phyloP scores from a whole-genome alignment of 2,329 filamentous ascomycete species.

The Myriosclerotinia duriaeana region DNA sequence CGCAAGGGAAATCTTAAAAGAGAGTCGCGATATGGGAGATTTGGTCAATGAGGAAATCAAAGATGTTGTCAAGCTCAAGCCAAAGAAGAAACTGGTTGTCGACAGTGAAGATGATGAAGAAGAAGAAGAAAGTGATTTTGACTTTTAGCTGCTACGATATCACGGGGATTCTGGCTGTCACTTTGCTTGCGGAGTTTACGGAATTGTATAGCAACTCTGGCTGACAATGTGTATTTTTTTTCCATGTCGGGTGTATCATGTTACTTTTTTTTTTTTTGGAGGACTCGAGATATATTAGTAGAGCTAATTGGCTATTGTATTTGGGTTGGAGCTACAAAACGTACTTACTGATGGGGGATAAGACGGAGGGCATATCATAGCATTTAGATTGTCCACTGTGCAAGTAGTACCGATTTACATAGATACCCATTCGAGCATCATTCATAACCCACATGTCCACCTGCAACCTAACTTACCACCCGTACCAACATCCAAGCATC shows the following conservation, averaged over 20 bases:
- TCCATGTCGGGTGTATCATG: background rate
- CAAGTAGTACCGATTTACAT: background rate
- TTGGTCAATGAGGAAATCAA: constrained; percentile 45
- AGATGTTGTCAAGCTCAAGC: constrained; percentile 51
- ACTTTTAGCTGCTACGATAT: constrained; percentile 1
- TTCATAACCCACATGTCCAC: too few relatives aligned
- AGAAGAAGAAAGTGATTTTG: background rate
- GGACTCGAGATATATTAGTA: background rate
- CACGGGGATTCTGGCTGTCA: background rate
- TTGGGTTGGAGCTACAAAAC: background rate
- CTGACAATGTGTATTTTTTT: background rate
- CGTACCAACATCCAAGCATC: too few relatives aligned
- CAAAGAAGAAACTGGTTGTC: constrained; percentile 54
- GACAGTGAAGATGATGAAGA: constrained; percentile 39
- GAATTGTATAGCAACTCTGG: background rate
- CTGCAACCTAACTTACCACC: too few relatives aligned
- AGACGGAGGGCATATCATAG: background rate
- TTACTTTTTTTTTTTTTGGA: background rate
- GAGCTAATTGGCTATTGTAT: background rate
- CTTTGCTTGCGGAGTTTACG: background rate
- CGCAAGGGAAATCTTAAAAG: constrained; percentile 38
- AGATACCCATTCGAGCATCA: background rate
- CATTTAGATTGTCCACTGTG: background rate
- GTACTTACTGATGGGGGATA: background rate
- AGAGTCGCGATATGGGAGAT: constrained; percentile 35